phyloP scores from a whole-genome alignment of 169 alveolate genomes.

The Plasmodium blacklocki region DNA sequence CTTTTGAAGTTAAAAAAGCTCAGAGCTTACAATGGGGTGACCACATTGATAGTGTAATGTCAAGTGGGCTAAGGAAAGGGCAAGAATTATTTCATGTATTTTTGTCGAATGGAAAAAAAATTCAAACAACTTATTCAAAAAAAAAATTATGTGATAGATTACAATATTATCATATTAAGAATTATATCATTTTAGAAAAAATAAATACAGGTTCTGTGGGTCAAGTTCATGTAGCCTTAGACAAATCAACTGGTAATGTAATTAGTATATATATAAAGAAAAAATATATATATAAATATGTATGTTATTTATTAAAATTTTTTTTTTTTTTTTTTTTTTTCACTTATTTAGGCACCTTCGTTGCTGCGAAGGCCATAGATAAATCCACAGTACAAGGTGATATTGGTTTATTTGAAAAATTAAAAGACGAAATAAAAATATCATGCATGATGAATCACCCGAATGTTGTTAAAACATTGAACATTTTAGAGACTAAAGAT shows the following conservation, averaged over 20 bases:
- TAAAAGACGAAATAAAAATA: constrained; percentile 85
- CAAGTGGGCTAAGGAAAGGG: constrained; percentile 52
- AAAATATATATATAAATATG: background rate
- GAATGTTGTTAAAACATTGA: constrained; percentile 84
- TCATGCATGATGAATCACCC: constrained; percentile 85
- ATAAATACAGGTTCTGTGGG: constrained; percentile 87
- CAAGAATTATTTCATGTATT: constrained; percentile 49
- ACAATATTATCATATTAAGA: constrained; percentile 78
- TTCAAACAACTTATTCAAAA: constrained; percentile 70
- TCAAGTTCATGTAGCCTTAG: constrained; percentile 82
- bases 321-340: too few relatives aligned
- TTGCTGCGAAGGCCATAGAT: constrained; percentile 83
- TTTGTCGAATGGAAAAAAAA: constrained; percentile 53
- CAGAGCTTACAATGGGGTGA: constrained; percentile 71
- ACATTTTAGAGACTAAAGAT: constrained; percentile 84
- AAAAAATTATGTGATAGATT: constrained; percentile 74
- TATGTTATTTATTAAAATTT: background rate
- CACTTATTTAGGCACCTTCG: constrained; percentile 23
- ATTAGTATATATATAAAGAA: background rate
- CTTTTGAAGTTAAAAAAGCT: constrained; percentile 45
- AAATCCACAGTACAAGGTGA: constrained; percentile 82
- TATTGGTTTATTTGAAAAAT: constrained; percentile 70
- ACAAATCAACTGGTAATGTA: constrained; percentile 67
- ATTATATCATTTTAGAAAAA: constrained; percentile 80
- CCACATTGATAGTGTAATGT: constrained; percentile 63